Evolutionary conservation across 2,329 filamentous ascomycete genomes (phyloP).

Genomic region (Colletotrichum karsti): DNA sequence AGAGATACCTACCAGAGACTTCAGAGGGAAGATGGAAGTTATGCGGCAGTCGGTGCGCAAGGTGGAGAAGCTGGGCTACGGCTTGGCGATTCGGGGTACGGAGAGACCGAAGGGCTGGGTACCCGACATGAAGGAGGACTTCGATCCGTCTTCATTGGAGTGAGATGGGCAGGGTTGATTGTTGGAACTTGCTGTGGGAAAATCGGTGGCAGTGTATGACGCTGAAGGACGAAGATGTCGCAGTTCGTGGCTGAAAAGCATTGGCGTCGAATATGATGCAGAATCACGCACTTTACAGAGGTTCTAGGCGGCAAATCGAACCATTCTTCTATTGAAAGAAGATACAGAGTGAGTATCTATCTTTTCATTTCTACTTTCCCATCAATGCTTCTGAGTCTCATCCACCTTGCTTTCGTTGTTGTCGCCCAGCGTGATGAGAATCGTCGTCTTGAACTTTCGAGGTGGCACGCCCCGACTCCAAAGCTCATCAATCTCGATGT

Average conservation of each 20-base stretch:
- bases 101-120: conserved; percentile 94
- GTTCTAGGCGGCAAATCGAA: too few species aligned
- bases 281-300: too few species aligned
- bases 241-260: too few species aligned
- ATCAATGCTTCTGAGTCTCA: too few species aligned
- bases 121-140: conserved; percentile 69
- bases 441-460: background rate
- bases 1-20: conserved; percentile 64
- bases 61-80: conserved; percentile 91
- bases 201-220: too few species aligned
- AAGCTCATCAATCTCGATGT: conserved; percentile 33
- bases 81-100: conserved; percentile 84
- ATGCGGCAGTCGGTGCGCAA: conserved; percentile 92
- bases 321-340: too few species aligned
- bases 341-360: too few species aligned
- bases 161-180: too few species aligned
- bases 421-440: background rate
- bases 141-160: conserved; percentile 16
- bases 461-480: conserved; percentile 12
- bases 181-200: too few species aligned
- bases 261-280: too few species aligned
- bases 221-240: too few species aligned
- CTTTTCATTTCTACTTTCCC: too few species aligned
- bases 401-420: background rate
- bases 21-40: conserved; percentile 82